Evolutionary conservation across 2,329 filamentous ascomycete species (phyloP).

Genomic region (Colletotrichum orchidophilum): DNA sequence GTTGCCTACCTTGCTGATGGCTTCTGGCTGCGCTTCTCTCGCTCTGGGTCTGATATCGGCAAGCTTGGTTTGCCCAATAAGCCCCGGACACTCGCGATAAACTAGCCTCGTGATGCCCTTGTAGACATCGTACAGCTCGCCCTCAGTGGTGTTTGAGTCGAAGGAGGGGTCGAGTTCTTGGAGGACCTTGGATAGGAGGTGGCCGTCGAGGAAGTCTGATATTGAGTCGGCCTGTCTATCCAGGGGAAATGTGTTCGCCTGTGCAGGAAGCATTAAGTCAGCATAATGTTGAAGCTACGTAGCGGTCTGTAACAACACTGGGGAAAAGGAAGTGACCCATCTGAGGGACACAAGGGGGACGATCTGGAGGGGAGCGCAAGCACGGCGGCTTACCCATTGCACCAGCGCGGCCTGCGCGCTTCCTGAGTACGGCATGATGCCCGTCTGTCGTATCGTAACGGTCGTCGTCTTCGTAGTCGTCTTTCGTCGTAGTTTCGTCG

Average conservation of each 20-base stretch:
- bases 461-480: conserved; percentile 5
- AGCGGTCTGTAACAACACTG: conserved; percentile 25
- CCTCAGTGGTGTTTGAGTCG: conserved; percentile 42
- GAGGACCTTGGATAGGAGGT: conserved; percentile 64
- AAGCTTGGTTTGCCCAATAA: conserved; percentile 61
- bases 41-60: conserved; percentile 67
- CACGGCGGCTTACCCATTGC: conserved; percentile 57
- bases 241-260: conserved; percentile 53
- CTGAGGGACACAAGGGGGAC: neutral
- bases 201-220: conserved; percentile 62
- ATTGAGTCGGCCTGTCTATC: conserved; percentile 58
- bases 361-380: conserved; percentile 11
- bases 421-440: conserved; percentile 51
- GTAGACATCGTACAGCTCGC: conserved; percentile 59
- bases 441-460: conserved; percentile 6
- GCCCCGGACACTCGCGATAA: conserved; percentile 59
- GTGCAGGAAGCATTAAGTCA: conserved; percentile 2
- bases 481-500: neutral
- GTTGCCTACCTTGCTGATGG: conserved; percentile 60
- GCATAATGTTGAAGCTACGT: conserved; percentile 27
- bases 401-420: conserved; percentile 64
- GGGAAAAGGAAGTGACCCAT: neutral
- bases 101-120: conserved; percentile 66
- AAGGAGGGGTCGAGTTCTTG: conserved; percentile 67
- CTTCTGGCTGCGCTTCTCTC: conserved; percentile 63